Base-by-base conservation (phyloP, 148 eudicot species). In the Arbutus unedo region DNA sequence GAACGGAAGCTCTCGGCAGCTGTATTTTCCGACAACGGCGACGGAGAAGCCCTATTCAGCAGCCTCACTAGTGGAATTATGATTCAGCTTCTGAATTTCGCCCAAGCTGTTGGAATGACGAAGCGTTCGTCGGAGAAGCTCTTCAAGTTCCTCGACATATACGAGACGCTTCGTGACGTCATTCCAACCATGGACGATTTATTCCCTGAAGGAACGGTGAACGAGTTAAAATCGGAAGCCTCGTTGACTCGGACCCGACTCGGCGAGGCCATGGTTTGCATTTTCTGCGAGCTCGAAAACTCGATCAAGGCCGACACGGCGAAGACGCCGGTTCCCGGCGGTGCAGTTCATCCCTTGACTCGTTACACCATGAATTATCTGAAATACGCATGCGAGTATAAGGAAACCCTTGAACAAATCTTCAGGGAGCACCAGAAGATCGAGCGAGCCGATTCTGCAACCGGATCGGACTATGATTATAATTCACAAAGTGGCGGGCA, bases 341-440 rank as follows among this genome's bases (percentile, higher is more conserved):
- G 99, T 0, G 98, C 97, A 0, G 98, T 96, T 54, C 99, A 96
- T 80, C 97, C 99, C 0, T 53, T 93, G 41, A 94, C 98, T 67
- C 88, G 92, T 62, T 94, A 92, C 93, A 89, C 88, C 48, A 87
- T 96, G 93, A 93, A 96, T 83, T 96, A 96, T 54, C 83, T 96
- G 0, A 87, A 91, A 70, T 89, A 81, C 23, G 92, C 97, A 1
- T 91, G 95, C 75, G 92, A 89, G 74, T 94, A 93, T 79, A 93
- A 85, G 60, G 87, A 85, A 67, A 91, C 97, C 0, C 59, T 96
- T 4, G 92, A 91, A 60, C 95, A 91, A 56, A 83, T 96, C 0
- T 96, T 96, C 82, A 81, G 77, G 21, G 91, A 88, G 57, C 93
- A 94, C 78, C 85, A 85, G 15, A 88, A 67, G 84, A 83, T 79